Base-by-base conservation (phyloP, 2,329 filamentous ascomycete species). In the Colletotrichum sp. region DNA sequence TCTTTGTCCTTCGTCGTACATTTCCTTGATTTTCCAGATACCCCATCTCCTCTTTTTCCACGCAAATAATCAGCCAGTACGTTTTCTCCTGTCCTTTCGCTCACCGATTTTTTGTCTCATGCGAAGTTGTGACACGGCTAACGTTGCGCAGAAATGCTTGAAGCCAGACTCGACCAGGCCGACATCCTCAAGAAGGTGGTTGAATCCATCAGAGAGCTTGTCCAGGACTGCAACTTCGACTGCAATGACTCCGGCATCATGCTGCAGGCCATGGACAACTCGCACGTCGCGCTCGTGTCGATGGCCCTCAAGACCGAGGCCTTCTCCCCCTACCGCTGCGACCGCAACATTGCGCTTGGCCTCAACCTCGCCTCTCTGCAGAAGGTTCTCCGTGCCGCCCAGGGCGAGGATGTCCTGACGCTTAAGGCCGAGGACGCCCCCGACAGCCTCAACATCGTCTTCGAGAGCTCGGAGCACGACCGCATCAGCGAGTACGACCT, bases 201-300 rank as follows among this genome's bases (percentile, higher is more conserved):
- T 83, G 98, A 99, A 85, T 95, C 98, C 81, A 98, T 99, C 93
- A 99, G 98, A 88, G 97, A 99, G 83, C 93, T 99, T 68, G 97
- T 99, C 70, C 97, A 99, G 88, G 97, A 99, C 89, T 99, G 97
- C 93, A 99, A 99, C 89, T 99, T 99, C 89, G 97, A 99, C 91
- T 99, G 98, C 94, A 99, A 99, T 94, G 98, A 99, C 91, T 96
- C 95, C 71, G 97, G 97, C 78, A 97, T 99, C 83, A 96, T 96
- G 68, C 95, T 99, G 72, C 97, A 99, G 88, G 97, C 97, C 83
- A 99, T 99, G 98, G 97, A 99, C 90, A 99, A 99, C 92, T 99
- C 96, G 67, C 97, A 99, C 88, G 97, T 99, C 82, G 97, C 97
- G 78, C 95, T 99, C 71, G 97, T 99, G 70, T 98, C 97, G 80